These are phyloP conservation scores for Leucoagaricus sp. DNA, from an alignment of 1,284 basidiomycete species.

Conservation along the genomic window DNA sequence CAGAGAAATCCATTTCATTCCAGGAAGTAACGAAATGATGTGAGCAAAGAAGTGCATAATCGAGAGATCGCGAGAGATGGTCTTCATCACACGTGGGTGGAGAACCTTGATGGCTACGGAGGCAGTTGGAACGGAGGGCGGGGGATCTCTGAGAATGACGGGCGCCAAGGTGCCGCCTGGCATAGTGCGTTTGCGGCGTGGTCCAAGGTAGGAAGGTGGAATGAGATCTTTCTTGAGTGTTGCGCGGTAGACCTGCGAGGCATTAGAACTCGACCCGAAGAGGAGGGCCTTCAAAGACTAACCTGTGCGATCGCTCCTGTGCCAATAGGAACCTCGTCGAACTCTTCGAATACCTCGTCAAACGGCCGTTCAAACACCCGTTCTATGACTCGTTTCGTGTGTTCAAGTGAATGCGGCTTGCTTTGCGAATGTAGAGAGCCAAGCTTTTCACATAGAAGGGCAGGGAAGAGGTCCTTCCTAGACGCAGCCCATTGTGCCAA, in stretches of 20 bases:
- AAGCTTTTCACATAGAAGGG: constrained; percentile 86
- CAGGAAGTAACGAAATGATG: constrained; percentile 80
- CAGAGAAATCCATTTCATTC: constrained; percentile 96
- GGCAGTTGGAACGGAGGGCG: constrained; percentile 72
- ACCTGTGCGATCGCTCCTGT: constrained; percentile 98
- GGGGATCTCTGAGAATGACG: constrained; percentile 58
- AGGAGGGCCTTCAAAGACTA: constrained; percentile 21
- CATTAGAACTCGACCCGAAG: constrained; percentile 3
- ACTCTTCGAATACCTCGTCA: constrained; percentile 90
- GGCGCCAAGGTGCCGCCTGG: constrained; percentile 52
- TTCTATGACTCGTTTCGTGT: constrained; percentile 87
- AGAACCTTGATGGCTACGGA: constrained; percentile 96
- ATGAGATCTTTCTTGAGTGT: constrained; percentile 83
- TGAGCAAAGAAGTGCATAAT: constrained; percentile 96
- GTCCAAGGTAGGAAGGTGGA: constrained; percentile 76
- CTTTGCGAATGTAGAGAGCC: constrained; percentile 90
- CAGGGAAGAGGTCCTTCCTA: constrained; percentile 91
- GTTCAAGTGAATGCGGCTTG: constrained; percentile 78
- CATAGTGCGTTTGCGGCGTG: constrained; percentile 55
- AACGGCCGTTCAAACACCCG: constrained; percentile 83
- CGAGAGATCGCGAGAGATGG: constrained; percentile 85
- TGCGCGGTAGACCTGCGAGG: constrained; percentile 78
- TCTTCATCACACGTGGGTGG: constrained; percentile 84
- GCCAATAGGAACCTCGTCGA: constrained; percentile 87
- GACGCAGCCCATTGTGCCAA: constrained; percentile 99